These are phyloP conservation scores for Rhizopogon salebrosus DNA, from an alignment of 768 basidiomycete genomes.

Conservation along the genomic window DNA sequence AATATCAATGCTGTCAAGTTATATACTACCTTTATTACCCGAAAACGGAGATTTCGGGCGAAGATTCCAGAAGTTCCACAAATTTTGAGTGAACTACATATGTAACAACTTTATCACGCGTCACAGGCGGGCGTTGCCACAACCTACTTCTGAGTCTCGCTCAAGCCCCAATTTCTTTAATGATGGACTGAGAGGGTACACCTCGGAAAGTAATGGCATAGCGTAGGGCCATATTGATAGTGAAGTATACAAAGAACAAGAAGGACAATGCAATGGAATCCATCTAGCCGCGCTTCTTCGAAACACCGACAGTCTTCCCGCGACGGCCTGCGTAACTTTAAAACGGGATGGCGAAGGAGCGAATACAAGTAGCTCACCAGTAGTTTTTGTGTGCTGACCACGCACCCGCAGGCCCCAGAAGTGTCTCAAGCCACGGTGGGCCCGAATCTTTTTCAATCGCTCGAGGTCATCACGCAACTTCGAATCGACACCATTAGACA, in stretches of 20 bases:
- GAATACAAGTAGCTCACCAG: slow-evolving; percentile 46
- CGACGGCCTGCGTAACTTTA: slow-evolving; percentile 62
- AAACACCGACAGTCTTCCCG: slow-evolving; percentile 94
- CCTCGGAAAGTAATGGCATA: neutral
- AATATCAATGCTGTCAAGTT: too few species aligned
- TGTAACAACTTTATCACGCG: too few species aligned
- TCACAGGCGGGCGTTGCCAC: too few species aligned
- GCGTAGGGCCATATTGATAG: neutral
- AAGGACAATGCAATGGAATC: slow-evolving; percentile 1
- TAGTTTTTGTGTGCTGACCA: slow-evolving; percentile 99
- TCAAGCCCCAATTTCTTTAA: too few species aligned
- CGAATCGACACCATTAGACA: slow-evolving; percentile 96
- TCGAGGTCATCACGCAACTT: slow-evolving; percentile 98
- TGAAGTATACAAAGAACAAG: neutral
- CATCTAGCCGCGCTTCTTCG: slow-evolving; percentile 74
- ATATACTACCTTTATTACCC: too few species aligned
- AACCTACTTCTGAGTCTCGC: too few species aligned
- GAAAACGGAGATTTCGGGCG: too few species aligned
- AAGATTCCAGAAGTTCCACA: too few species aligned
- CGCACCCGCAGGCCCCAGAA: slow-evolving; percentile 94
- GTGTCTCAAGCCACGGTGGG: slow-evolving; percentile 90
- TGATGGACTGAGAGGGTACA: too few species aligned
- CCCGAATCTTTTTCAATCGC: slow-evolving; percentile 97
- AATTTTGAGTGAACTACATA: too few species aligned
- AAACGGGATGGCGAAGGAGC: neutral